Evolutionary conservation across 169 alveolate genomes (phyloP), one percentile per base, ranked within the genome.

Genomic region (Plasmodium coatneyi): DNA sequence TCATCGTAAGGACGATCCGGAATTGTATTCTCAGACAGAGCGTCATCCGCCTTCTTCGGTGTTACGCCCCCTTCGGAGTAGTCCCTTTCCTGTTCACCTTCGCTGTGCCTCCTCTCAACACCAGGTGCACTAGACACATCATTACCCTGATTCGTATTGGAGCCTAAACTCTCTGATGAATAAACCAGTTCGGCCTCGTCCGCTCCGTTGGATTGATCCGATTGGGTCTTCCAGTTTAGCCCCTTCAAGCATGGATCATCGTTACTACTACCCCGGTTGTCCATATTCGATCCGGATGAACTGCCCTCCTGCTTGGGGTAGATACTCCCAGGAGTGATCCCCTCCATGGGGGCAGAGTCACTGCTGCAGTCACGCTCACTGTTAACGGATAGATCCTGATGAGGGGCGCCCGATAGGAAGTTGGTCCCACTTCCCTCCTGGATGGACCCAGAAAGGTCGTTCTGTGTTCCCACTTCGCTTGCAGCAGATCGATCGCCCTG

Each of bases 21-120:
- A n/a, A 16, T 36, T 4, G 16, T 71, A 28, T 43, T 83, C 54
- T 66, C 74, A 46, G 52, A 39, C 74, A 9, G 10, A 6, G 7
- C 3, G n/a, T 71, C 74, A 25, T n/a, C 30, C 82, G n/a, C 5
- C n/a, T n/a, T 66, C 74, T 83, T 83, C 60, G 60, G 60, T 16
- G 41, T 70, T 28, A 25, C 54, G 16, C 12, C 60, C 87, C 28
- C 46, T 10, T 80, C 71, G 25, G 49, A 19, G 19, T 4, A 39
- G 16, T 80, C 54, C 36, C 41, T 46, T 2, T 43, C 78, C 39
- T 19, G 25, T 28, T 52, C 71, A 19, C 5, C 34, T 19, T 22
- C 30, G 28, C 49, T 39, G 25, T 22, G 10, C 66, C n/a, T 25
- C 39, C 9, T 12, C n/a, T 22, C 78, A n/a, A 25, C 32, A 7